A percentile compares a stretch with the other conserved stretches of the same genome.
These are phyloP conservation scores for Apostasia ramifera DNA, from an alignment of 106 monocot species.

Conservation along the genomic window DNA sequence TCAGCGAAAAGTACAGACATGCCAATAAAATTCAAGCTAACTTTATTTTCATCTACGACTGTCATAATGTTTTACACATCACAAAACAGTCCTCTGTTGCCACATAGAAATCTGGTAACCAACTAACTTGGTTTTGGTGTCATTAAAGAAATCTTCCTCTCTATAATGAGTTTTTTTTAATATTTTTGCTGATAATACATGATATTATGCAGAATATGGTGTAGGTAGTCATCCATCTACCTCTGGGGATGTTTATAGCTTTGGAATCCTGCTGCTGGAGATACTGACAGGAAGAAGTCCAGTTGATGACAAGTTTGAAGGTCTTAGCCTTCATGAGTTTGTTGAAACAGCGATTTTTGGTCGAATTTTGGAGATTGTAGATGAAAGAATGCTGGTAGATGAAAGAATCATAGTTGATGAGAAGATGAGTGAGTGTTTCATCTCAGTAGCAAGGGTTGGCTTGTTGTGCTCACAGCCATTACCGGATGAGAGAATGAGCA, in stretches of 20 bases:
- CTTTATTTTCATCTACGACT: too few relatives aligned
- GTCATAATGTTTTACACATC: too few relatives aligned
- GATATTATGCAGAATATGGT: conserved; percentile 20
- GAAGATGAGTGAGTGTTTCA: background rate
- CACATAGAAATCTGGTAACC: too few relatives aligned
- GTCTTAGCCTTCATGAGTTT: conserved; percentile 8
- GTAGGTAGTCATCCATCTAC: conserved; percentile 9
- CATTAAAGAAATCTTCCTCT: too few relatives aligned
- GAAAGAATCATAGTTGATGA: background rate
- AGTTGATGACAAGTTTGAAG: conserved; percentile 12
- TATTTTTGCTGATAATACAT: background rate
- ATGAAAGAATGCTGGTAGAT: conserved; percentile 6
- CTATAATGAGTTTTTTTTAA: too few relatives aligned
- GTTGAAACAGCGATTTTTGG: conserved; percentile 9
- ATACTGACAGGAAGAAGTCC: conserved; percentile 27
- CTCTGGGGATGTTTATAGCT: conserved; percentile 26
- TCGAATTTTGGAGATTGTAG: conserved; percentile 20
- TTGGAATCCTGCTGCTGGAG: conserved; percentile 22
- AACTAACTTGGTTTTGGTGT: too few relatives aligned
- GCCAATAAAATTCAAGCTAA: too few relatives aligned
- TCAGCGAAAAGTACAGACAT: too few relatives aligned
- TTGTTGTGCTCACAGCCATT: background rate
- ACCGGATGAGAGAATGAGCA: background rate
- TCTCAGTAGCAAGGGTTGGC: background rate
- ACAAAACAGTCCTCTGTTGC: too few relatives aligned